Evolutionary conservation across 352 stramenopile genomes (phyloP).

Genomic region (Pythium phragmiticola): DNA sequence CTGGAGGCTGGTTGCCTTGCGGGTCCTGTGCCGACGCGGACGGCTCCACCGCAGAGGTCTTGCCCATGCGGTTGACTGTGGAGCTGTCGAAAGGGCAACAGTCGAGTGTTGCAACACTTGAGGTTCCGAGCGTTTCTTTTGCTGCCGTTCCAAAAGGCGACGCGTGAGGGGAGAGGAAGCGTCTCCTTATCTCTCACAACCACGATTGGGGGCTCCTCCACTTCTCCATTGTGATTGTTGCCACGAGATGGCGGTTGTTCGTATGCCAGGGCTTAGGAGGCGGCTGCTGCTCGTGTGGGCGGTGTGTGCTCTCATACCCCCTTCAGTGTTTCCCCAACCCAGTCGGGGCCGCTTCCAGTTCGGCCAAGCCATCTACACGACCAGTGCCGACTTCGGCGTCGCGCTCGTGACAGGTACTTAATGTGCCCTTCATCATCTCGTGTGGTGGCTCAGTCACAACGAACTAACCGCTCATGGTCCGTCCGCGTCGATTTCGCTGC

Average conservation of each 20-base stretch:
- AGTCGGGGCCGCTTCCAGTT: conserved; percentile 60
- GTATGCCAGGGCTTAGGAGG: not conserved
- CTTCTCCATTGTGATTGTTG: not conserved
- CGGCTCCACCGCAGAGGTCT: conserved; percentile 4
- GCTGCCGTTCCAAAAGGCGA: not conserved
- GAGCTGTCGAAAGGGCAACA: too few species aligned
- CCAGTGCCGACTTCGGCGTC: conserved; percentile 64
- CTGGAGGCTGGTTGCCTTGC: conserved; percentile 7
- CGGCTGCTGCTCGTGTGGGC: not conserved
- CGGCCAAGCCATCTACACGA: conserved; percentile 46
- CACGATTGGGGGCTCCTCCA: not conserved
- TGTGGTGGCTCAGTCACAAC: not conserved
- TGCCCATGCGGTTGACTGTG: conserved; percentile 1
- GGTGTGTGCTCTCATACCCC: not conserved
- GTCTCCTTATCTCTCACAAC: not conserved
- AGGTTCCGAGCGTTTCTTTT: not conserved
- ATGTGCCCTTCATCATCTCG: not conserved
- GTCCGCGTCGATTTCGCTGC: not conserved
- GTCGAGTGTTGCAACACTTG: not conserved
- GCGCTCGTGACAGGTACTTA: conserved; percentile 47
- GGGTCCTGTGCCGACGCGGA: not conserved
- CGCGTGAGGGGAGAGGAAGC: not conserved
- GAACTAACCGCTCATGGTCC: too few species aligned
- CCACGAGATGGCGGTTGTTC: not conserved
- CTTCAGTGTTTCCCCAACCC: conserved; percentile 3